Base-by-base conservation (phyloP, 192 early-diverging fungal species). In the Coemansia sp. region DNA sequence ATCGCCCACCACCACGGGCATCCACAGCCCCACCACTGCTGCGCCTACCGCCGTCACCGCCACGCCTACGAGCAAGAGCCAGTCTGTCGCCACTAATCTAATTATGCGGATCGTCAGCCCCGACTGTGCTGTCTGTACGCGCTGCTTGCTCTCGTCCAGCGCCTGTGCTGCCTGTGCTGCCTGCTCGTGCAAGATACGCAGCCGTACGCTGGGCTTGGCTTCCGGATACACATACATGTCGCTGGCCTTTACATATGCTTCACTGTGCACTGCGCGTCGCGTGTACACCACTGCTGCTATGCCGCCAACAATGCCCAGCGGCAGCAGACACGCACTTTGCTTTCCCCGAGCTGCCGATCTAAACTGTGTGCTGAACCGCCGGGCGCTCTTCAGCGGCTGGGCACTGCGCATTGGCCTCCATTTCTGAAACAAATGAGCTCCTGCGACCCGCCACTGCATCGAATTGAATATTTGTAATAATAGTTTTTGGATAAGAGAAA, bases 21-120 rank as follows among this genome's bases (percentile, higher is more conserved):
- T 82, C 66, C 76, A 79, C 17, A 87, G 59, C 52, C 82, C 82
- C 11, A 85, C 73, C 5, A 84, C 61, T 6, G 87, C 87, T 0
- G 85, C 86, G 7, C 78, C 86, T 2, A 85, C 70, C 0, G 87
- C 86, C 1, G 87, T 85, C 48, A 83, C 14, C 5, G 82, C 68
- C 9, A 87, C 86, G 21, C 70, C 75, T 14, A 72, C 52, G 8
- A 89, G 65, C 32, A 87, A 69, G 63, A 84, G 72, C 25, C 76
- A 57, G 57, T 89, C 87, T 15, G 82, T 76, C 50, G 79, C 79
- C 17, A 88, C 57, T 8, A 88, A 68, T 12, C 35, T 29, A 15
- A 57, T 37, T 14, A 57, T 32, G 6, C 85, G 67, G n/a, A 63
- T 38, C 3, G 73, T 52, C 5, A 75, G 52, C 27, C 27, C 39